Evolutionary conservation across 2,329 filamentous ascomycete species (phyloP), one percentile per base, ranked within the genome.

Genomic region (Aspergillus quadrilineatus): DNA sequence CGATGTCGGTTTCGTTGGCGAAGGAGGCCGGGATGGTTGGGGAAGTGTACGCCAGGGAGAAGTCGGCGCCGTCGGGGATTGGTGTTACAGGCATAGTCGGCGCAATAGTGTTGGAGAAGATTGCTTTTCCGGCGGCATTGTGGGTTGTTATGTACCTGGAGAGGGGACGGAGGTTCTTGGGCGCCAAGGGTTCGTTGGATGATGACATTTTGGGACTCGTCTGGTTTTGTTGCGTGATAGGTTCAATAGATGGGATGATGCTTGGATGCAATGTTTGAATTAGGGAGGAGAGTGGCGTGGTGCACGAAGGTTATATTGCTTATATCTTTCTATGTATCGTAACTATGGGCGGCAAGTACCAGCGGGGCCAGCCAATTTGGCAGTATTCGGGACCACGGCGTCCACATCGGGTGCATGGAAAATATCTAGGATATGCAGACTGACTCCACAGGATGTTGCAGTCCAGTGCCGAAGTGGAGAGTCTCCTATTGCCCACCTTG

Each of bases 21-120:
- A 84, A 70, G 48, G 78, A 65, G 30, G 79, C 74, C 0, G 82
- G 81, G 51, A 76, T 78, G 46, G 73, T 67, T 46, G 76, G 74
- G 4, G 82, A 79, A 6, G 77, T 76, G 67, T 82, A 84, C 56
- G 73, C 74, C 32, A 82, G 75, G 30, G 73, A 74, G 62, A 82
- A 82, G 14, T 71, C 72, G 34, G 80, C 76, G 39, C 77, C 75
- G 60, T 79, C 76, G 59, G 58, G 50, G 8, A 68, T 61, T 14
- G 63, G 53, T 12, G 59, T 51, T 2, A 68, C 56, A 1, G 60
- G 60, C 61, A 64, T 61, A 1, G 41, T 17, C n/a, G 63, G 61
- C 1, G 70, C 57, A 32, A 73, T 56, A 14, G 61, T 54, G 22
- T 47, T 56, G 30, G 69, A 70, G 62, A 77, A 73, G 47, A 76